phyloP scores from a whole-genome alignment of 345 rosid genomes.

The Angophora floribunda region DNA sequence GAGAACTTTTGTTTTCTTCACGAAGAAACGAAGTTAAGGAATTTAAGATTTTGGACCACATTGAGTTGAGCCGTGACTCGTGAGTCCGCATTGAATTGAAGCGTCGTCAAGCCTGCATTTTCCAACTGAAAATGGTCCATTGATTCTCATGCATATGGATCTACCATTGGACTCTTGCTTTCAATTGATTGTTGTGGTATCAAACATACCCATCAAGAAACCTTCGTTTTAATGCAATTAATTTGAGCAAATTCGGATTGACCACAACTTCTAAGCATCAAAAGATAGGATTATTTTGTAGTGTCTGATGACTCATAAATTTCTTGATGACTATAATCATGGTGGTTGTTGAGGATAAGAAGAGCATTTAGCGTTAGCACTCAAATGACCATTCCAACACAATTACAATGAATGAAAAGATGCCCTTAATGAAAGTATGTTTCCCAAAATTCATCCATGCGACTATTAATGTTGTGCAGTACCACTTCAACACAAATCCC shows the following conservation, averaged over 20 bases:
- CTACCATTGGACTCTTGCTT: background rate
- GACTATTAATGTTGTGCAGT: background rate
- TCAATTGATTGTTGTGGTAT: background rate
- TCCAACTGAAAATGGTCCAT: background rate
- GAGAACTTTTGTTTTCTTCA: background rate
- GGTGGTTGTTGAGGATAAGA: background rate
- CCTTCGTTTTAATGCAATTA: background rate
- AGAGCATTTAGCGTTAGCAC: background rate
- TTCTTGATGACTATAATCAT: background rate
- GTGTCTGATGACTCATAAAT: background rate
- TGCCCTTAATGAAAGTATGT: background rate
- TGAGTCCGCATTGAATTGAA: background rate
- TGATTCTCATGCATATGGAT: background rate
- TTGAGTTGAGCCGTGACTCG: background rate
- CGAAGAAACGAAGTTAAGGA: background rate
- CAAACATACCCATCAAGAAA: background rate
- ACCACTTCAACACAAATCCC: background rate
- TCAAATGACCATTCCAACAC: background rate
- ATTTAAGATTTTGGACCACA: background rate
- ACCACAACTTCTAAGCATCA: background rate
- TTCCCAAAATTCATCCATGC: background rate
- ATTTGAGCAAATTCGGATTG: background rate
- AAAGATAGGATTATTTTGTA: background rate
- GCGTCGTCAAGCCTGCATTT: background rate
- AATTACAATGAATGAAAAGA: background rate